phyloP scores from a whole-genome alignment of 2,329 filamentous ascomycete genomes.

The Aspergillus awamori region DNA sequence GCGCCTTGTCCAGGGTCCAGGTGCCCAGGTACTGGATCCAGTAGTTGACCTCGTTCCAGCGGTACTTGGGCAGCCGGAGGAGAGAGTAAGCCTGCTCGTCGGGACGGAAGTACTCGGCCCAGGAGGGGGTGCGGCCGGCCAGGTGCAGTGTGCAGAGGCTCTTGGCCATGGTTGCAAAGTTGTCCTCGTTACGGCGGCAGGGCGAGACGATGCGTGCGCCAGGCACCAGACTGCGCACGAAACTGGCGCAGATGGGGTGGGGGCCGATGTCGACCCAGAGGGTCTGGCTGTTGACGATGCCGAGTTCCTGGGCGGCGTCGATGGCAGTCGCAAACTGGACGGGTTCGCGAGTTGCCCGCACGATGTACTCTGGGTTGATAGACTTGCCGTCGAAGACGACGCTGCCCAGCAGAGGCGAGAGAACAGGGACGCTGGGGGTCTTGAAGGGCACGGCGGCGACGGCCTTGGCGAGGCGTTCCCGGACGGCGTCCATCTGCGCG shows the following conservation, averaged over 20 bases:
- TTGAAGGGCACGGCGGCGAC: slow-evolving; percentile 7
- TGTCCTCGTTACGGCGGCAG: slow-evolving; percentile 50
- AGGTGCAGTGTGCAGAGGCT: too few species aligned
- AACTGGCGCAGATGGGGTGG: slow-evolving; percentile 68
- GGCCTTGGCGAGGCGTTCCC: slow-evolving; percentile 18
- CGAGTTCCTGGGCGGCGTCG: too few species aligned
- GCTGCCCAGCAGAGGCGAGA: slow-evolving; percentile 70
- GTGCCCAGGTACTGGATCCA: slow-evolving; percentile 73
- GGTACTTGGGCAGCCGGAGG: slow-evolving; percentile 66
- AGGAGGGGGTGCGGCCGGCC: slow-evolving; percentile 53
- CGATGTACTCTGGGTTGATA: too few species aligned
- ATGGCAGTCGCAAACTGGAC: too few species aligned
- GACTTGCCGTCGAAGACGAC: too few species aligned
- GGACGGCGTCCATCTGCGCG: slow-evolving; percentile 24
- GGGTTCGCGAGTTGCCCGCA: too few species aligned
- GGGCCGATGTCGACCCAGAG: slow-evolving; percentile 63
- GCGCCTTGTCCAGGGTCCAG: slow-evolving; percentile 69
- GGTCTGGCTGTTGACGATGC: too few species aligned
- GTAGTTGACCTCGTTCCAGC: slow-evolving; percentile 71
- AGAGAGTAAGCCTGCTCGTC: slow-evolving; percentile 63
- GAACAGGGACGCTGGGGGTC: slow-evolving; percentile 48
- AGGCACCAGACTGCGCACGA: slow-evolving; percentile 68
- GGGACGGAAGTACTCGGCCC: slow-evolving; percentile 68
- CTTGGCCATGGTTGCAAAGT: too few species aligned
- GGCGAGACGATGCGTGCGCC: slow-evolving; percentile 59